Percentiles rank a stretch among this genome's conserved stretches.
Conservation (phyloP, 352 stramenopile genomes). For the Phytophthora tentaculata region DNA sequence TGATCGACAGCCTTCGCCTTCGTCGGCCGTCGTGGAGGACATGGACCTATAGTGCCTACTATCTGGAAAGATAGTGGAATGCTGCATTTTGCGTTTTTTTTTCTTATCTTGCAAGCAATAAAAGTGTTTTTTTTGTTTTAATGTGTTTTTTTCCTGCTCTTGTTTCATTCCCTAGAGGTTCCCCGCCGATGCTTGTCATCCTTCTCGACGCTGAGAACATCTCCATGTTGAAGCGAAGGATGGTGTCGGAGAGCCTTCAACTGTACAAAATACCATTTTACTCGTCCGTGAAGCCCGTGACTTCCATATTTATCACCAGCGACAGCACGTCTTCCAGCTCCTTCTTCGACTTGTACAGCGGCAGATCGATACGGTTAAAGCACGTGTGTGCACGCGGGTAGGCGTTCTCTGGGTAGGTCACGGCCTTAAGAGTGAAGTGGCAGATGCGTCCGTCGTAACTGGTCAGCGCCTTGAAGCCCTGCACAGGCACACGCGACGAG, state of each 20-base stretch:
- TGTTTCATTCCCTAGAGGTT: constrained; percentile 33
- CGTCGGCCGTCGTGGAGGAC: constrained; percentile 45
- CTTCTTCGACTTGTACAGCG: constrained; percentile 86
- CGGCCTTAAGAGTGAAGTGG: constrained; percentile 68
- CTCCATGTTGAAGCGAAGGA: constrained; percentile 28
- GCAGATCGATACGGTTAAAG: constrained; percentile 87
- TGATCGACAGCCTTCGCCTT: constrained; percentile 29
- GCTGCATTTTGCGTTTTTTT: too few species aligned
- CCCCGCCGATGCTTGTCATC: constrained; percentile 18
- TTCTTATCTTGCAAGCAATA: not conserved
- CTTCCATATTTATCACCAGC: constrained; percentile 96
- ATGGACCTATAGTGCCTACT: constrained; percentile 42
- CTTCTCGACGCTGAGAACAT: constrained; percentile 32
- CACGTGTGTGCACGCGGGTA: constrained; percentile 83
- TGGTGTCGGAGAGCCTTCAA: constrained; percentile 35
- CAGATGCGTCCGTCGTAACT: constrained; percentile 87
- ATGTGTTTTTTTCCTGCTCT: constrained; percentile 20
- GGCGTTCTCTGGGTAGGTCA: constrained; percentile 62
- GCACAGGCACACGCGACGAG: constrained; percentile 84
- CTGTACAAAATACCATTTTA: constrained; percentile 58
- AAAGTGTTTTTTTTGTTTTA: constrained; percentile 21
- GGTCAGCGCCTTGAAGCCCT: constrained; percentile 83
- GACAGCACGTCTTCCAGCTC: constrained; percentile 96
- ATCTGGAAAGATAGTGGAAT: too few species aligned
- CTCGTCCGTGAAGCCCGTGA: constrained; percentile 93